These are phyloP conservation scores for Rutstroemia sydowiana DNA, from an alignment of 2,329 filamentous ascomycete genomes.

Conservation along the genomic window DNA sequence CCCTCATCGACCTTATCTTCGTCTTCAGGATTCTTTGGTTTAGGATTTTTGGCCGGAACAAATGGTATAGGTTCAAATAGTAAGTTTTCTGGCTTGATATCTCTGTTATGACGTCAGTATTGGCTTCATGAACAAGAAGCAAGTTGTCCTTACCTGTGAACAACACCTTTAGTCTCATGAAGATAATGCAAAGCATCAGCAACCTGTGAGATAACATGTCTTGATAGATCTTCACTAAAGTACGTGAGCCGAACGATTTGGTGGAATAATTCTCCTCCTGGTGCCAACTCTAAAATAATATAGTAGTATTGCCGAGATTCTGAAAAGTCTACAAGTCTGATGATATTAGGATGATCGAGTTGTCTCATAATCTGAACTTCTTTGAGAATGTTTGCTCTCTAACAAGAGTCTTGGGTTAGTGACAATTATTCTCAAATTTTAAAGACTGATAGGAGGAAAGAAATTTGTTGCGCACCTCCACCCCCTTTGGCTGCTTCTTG, in stretches of 20 bases:
- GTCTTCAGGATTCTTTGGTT: conserved; percentile 77
- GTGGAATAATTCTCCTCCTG: conserved; percentile 94
- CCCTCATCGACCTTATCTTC: conserved; percentile 97
- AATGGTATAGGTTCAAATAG: conserved; percentile 84
- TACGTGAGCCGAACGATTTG: conserved; percentile 97
- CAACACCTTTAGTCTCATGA: conserved; percentile 89
- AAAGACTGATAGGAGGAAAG: conserved; percentile 20
- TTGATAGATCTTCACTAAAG: conserved; percentile 90
- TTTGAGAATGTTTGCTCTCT: conserved; percentile 97
- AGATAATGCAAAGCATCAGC: conserved; percentile 91
- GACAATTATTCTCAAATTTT: not conserved
- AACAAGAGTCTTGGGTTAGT: conserved; percentile 18
- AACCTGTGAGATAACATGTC: conserved; percentile 91
- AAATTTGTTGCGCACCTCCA: conserved; percentile 70
- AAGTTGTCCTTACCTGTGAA: conserved; percentile 70
- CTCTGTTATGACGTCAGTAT: conserved; percentile 47
- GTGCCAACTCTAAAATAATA: conserved; percentile 90
- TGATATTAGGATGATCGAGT: conserved; percentile 91
- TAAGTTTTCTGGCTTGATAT: conserved; percentile 98
- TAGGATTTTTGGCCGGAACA: conserved; percentile 70
- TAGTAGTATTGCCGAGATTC: conserved; percentile 96
- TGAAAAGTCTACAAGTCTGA: conserved; percentile 87
- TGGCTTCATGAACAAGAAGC: not conserved
- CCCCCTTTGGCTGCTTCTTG: conserved; percentile 88
- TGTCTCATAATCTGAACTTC: conserved; percentile 99